Evolutionary conservation across 768 basidiomycete genomes (phyloP).

Genomic region (Russula emetica): DNA sequence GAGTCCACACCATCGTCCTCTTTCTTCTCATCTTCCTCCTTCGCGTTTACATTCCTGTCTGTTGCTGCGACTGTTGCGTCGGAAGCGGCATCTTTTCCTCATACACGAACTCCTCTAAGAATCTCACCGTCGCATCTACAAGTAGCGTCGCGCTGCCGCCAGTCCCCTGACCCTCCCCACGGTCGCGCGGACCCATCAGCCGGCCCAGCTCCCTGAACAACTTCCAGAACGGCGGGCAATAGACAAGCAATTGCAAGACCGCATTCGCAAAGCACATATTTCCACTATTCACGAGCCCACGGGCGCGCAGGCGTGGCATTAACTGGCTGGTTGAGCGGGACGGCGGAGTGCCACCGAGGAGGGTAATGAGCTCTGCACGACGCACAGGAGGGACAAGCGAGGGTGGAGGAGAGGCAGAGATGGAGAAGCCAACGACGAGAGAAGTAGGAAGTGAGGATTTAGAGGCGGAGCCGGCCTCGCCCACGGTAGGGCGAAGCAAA

Average conservation of each 20-base stretch:
- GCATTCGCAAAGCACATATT: slow-evolving; percentile 99
- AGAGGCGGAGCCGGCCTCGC: slow-evolving; percentile 33
- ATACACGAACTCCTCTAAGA: slow-evolving; percentile 69
- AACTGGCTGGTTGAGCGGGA: slow-evolving; percentile 19
- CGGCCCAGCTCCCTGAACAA: slow-evolving; percentile 70
- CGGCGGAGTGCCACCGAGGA: slow-evolving; percentile 46
- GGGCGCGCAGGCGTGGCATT: slow-evolving; percentile 48
- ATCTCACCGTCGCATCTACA: slow-evolving; percentile 64
- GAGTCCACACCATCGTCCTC: slow-evolving; percentile 54
- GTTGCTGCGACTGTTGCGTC: slow-evolving; percentile 11
- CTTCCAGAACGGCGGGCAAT: slow-evolving; percentile 80
- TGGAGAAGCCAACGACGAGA: slow-evolving; percentile 67
- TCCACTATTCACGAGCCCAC: slow-evolving; percentile 89
- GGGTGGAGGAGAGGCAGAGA: slow-evolving; percentile 47
- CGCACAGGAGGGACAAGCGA: slow-evolving; percentile 31
- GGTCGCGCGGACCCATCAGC: slow-evolving; percentile 36
- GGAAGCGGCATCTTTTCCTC: slow-evolving; percentile 34
- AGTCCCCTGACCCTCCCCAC: slow-evolving; percentile 33
- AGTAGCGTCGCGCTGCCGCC: slow-evolving; percentile 43
- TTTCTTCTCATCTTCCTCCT: slow-evolving; percentile 42
- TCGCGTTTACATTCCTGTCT: slow-evolving; percentile 35
- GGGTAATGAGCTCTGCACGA: slow-evolving; percentile 48
- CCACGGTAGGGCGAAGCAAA: slow-evolving; percentile 49
- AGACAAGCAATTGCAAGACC: slow-evolving; percentile 85
- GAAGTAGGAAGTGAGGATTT: slow-evolving; percentile 59